phyloP scores from a whole-genome alignment of 2,329 filamentous ascomycete genomes.

The Myriosclerotinia scirpicola region DNA sequence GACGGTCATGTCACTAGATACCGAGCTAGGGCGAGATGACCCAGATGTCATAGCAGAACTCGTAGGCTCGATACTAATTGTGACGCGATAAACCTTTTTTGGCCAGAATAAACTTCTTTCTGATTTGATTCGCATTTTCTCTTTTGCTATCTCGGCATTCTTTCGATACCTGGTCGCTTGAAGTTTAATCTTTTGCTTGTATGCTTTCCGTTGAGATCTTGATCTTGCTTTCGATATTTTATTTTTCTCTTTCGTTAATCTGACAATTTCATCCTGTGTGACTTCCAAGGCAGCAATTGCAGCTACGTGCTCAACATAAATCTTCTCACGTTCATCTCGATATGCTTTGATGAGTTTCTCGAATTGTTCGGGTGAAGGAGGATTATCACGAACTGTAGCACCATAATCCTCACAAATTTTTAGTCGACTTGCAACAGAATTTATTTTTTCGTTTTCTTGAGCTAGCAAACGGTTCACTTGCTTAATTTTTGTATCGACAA shows the following conservation, averaged over 20 bases:
- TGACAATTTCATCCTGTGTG: slow-evolving; percentile 41
- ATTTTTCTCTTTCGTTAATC: slow-evolving; percentile 41
- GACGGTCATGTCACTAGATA: slow-evolving; percentile 37
- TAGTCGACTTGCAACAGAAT: slow-evolving; percentile 35
- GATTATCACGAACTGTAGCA: slow-evolving; percentile 30
- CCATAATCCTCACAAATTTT: slow-evolving; percentile 36
- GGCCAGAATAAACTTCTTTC: slow-evolving; percentile 53
- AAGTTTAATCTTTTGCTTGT: slow-evolving; percentile 43
- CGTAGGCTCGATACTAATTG: slow-evolving; percentile 52
- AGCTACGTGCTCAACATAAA: slow-evolving; percentile 45
- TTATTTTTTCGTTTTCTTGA: slow-evolving; percentile 40
- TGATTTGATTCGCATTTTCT: slow-evolving; percentile 47
- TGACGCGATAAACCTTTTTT: slow-evolving; percentile 50
- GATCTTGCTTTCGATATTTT: slow-evolving; percentile 34
- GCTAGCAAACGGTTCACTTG: slow-evolving; percentile 30
- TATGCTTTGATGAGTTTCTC: slow-evolving; percentile 35
- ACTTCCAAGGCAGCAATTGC: slow-evolving; percentile 41
- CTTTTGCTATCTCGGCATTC: slow-evolving; percentile 43
- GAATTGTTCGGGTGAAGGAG: slow-evolving; percentile 30
- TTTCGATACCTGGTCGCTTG: slow-evolving; percentile 43
- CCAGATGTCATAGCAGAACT: slow-evolving; percentile 42
- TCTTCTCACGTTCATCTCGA: slow-evolving; percentile 35
- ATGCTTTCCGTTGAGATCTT: slow-evolving; percentile 42
- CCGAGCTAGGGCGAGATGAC: slow-evolving; percentile 52
- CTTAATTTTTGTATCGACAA: slow-evolving; percentile 32